Conservation (phyloP, 2,329 filamentous ascomycete genomes). For the Ophiocordyceps camponoti-leonardi region DNA sequence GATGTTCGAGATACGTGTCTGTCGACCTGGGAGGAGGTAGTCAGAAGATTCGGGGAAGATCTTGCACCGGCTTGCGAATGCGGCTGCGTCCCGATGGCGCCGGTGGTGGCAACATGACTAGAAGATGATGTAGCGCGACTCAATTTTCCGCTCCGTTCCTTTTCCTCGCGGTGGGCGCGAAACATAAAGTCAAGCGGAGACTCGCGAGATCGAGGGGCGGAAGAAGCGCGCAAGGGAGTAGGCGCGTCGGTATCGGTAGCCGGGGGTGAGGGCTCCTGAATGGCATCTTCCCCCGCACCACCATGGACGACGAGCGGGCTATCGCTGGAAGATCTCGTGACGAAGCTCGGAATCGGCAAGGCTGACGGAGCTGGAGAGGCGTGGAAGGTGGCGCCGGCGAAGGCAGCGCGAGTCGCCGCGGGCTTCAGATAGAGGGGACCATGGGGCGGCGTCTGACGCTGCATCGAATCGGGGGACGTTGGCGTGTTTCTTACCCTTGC, state of each 20-base stretch:
- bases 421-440: conserved; percentile 27
- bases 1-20: conserved; percentile 7
- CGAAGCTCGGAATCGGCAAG: conserved; percentile 79
- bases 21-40: conserved; percentile 8
- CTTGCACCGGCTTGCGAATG: conserved; percentile 15
- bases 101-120: not conserved
- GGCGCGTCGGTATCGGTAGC: conserved; percentile 33
- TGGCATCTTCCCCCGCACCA: conserved; percentile 16
- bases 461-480: conserved; percentile 24
- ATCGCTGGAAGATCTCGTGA: conserved; percentile 55
- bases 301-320: conserved; percentile 23
- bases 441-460: conserved; percentile 22
- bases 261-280: conserved; percentile 30
- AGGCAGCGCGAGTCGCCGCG: conserved; percentile 37
- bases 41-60: conserved; percentile 7
- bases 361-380: conserved; percentile 83
- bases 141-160: conserved; percentile 40
- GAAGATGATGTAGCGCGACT: conserved; percentile 22
- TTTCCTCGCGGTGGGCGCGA: conserved; percentile 67
- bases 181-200: conserved; percentile 87
- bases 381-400: conserved; percentile 89
- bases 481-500: conserved; percentile 14
- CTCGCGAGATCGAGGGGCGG: conserved; percentile 24
- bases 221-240: conserved; percentile 22
- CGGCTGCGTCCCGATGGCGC: conserved; percentile 27